Conservation (phyloP, 768 basidiomycete genomes). For the Lentinula lateritia region DNA sequence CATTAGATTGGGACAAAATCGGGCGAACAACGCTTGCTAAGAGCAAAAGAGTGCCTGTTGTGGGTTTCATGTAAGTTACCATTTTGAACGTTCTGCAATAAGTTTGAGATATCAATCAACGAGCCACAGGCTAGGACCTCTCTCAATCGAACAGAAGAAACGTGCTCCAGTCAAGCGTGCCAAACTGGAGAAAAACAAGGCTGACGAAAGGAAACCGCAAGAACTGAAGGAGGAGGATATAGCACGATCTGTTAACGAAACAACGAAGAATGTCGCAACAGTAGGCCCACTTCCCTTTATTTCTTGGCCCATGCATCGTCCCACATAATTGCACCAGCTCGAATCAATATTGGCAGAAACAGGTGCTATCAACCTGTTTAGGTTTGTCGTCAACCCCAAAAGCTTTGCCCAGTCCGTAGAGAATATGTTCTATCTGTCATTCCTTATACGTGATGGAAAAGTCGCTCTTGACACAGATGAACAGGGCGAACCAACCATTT, state of each 20-base stretch:
- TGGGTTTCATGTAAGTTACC: constrained; percentile 79
- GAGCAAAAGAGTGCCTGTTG: constrained; percentile 71
- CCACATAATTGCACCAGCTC: constrained; percentile 37
- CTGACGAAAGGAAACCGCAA: constrained; percentile 64
- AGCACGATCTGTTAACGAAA: constrained; percentile 79
- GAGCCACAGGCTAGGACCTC: constrained; percentile 78
- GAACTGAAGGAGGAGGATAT: constrained; percentile 84
- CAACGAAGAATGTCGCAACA: constrained; percentile 74
- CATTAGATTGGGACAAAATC: constrained; percentile 79
- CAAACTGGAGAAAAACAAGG: constrained; percentile 68
- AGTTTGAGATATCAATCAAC: constrained; percentile 10
- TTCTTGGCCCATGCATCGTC: neutral
- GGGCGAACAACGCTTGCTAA: constrained; percentile 81
- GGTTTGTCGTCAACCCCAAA: constrained; percentile 83
- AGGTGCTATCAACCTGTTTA: constrained; percentile 69
- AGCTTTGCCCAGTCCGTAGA: constrained; percentile 94
- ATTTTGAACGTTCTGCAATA: neutral
- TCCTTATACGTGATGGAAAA: constrained; percentile 82
- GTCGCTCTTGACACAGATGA: constrained; percentile 66
- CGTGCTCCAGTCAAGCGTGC: constrained; percentile 53
- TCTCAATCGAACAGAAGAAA: constrained; percentile 83
- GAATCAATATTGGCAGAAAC: constrained; percentile 47
- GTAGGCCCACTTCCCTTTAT: constrained; percentile 35
- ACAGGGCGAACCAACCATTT: constrained; percentile 69
- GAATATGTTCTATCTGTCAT: constrained; percentile 93